These are phyloP conservation scores for Marasmius fiardii DNA, from an alignment of 1,284 basidiomycete genomes.

Conservation along the genomic window DNA sequence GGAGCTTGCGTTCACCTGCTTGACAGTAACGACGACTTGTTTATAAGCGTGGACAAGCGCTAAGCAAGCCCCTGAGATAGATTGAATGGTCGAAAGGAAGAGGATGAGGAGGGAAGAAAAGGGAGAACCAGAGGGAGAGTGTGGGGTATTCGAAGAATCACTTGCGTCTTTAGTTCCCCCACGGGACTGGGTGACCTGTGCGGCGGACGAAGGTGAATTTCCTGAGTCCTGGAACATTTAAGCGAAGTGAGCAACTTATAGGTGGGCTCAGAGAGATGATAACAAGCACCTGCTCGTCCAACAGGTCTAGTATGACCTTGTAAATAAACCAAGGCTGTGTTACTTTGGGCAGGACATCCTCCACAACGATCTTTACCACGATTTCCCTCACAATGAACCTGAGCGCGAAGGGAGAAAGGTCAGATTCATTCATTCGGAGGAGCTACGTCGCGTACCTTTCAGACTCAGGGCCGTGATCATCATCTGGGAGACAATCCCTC, in stretches of 20 bases:
- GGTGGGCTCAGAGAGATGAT: not conserved
- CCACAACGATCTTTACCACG: constrained; percentile 66
- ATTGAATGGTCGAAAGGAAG: constrained; percentile 69
- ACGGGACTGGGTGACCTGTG: not conserved
- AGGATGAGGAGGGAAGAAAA: constrained; percentile 62
- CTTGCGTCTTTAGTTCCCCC: not conserved
- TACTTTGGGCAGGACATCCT: constrained; percentile 62
- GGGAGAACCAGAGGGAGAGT: constrained; percentile 36
- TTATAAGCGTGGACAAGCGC: constrained; percentile 67
- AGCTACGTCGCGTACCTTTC: constrained; percentile 40
- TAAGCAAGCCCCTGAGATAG: constrained; percentile 64
- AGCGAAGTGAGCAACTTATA: not conserved
- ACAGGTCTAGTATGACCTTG: constrained; percentile 54
- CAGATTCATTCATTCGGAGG: not conserved
- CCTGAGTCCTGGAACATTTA: not conserved
- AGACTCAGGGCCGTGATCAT: constrained; percentile 66
- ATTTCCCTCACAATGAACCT: constrained; percentile 70
- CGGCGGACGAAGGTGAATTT: not conserved
- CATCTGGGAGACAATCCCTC: constrained; percentile 59
- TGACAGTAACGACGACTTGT: constrained; percentile 58
- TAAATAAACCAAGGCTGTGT: constrained; percentile 84
- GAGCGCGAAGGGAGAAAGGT: not conserved
- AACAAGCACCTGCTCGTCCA: constrained; percentile 45
- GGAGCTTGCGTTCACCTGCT: constrained; percentile 47
- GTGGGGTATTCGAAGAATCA: constrained; percentile 12